These are phyloP conservation scores for Colletotrichum liriopes DNA, from an alignment of 2,329 filamentous ascomycete genomes.

Conservation along the genomic window DNA sequence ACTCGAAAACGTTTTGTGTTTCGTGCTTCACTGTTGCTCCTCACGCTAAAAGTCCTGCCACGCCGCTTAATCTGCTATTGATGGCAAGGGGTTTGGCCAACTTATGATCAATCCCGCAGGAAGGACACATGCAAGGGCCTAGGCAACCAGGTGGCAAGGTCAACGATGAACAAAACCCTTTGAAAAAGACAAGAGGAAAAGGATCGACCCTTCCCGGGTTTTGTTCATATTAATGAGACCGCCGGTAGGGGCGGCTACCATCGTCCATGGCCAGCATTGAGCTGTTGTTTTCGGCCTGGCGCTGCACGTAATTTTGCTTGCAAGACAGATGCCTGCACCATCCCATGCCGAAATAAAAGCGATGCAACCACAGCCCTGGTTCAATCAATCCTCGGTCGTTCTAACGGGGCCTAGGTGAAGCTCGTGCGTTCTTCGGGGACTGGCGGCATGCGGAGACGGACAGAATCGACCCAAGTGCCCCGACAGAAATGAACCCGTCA, in stretches of 20 bases:
- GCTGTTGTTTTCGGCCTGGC: neutral
- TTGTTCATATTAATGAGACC: neutral
- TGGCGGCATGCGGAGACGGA: constrained; percentile 30
- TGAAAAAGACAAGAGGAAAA: neutral
- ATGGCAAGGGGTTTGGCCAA: neutral
- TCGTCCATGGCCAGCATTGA: constrained; percentile 12
- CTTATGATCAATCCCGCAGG: too few relatives aligned
- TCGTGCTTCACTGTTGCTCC: neutral
- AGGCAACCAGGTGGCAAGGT: neutral
- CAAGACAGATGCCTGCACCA: neutral
- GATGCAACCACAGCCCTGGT: constrained; percentile 27
- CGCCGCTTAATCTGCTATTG: neutral
- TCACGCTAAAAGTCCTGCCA: neutral
- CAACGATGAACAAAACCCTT: neutral
- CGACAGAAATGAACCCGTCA: constrained; percentile 11
- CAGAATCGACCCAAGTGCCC: constrained; percentile 15
- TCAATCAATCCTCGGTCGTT: neutral
- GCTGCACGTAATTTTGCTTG: constrained; percentile 24
- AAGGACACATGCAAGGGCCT: neutral
- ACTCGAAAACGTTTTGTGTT: neutral
- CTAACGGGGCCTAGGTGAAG: constrained; percentile 2
- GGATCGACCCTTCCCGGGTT: neutral
- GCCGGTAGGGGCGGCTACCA: neutral
- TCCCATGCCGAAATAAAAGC: neutral
- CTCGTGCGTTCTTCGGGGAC: constrained; percentile 17